These are phyloP conservation scores for Fusarium pilosicola DNA, from an alignment of 2,329 filamentous ascomycete genomes.

Conservation along the genomic window DNA sequence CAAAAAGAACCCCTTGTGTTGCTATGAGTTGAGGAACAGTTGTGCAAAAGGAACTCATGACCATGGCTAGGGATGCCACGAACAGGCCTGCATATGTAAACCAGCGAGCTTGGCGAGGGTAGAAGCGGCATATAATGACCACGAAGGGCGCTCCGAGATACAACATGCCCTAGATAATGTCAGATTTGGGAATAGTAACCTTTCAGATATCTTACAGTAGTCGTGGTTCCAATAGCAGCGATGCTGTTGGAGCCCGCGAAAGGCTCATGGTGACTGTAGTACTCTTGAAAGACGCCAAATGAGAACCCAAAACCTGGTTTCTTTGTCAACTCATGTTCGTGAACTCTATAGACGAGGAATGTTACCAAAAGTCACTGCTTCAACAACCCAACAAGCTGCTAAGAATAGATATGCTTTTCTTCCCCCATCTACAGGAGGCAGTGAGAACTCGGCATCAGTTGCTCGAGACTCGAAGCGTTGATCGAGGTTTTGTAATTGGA, in stretches of 20 bases:
- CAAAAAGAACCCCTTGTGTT: conserved; percentile 68
- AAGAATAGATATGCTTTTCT: conserved; percentile 51
- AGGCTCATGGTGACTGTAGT: conserved; percentile 66
- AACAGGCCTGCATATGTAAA: conserved; percentile 54
- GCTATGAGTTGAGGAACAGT: conserved; percentile 61
- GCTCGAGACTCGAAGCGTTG: conserved; percentile 1
- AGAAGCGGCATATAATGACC: conserved; percentile 55
- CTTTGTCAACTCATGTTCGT: background rate
- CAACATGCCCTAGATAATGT: conserved; percentile 22
- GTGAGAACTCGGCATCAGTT: conserved; percentile 29
- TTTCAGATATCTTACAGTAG: conserved; percentile 45
- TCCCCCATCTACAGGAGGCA: conserved; percentile 50
- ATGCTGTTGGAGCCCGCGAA: conserved; percentile 63
- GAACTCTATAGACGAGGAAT: rapidly evolving
- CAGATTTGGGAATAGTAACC: background rate
- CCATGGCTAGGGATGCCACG: conserved; percentile 58
- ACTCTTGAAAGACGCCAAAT: conserved; percentile 74
- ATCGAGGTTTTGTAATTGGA: background rate
- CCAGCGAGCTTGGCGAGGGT: conserved; percentile 51
- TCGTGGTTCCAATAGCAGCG: conserved; percentile 68
- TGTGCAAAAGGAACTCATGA: conserved; percentile 58
- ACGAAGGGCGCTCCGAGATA: conserved; percentile 60
- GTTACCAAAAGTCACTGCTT: conserved; percentile 33
- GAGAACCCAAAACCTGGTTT: conserved; percentile 68
- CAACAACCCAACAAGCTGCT: conserved; percentile 37